A percentile compares a stretch with the other conserved stretches of the same genome.
Evolutionary conservation across 2,329 filamentous ascomycete genomes (phyloP).

Genomic region (Purpureocillium lavendulum): DNA sequence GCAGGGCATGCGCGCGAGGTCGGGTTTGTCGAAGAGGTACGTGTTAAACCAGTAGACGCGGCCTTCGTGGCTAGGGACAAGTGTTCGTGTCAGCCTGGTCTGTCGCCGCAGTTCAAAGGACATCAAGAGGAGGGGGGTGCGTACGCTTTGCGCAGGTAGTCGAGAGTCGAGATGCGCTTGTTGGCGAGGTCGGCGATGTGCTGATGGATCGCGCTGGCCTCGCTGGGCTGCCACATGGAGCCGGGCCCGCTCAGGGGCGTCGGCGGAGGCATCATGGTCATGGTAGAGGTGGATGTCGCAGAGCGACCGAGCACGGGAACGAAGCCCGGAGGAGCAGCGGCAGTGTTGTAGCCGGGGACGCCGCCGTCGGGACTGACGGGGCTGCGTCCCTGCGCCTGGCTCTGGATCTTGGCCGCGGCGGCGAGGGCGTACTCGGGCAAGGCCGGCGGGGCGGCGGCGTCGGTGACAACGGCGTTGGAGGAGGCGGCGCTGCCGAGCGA

Average conservation of each 20-base stretch:
- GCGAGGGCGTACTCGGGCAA: constrained; percentile 45
- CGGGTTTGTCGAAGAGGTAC: constrained; percentile 76
- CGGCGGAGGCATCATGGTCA: constrained; percentile 11
- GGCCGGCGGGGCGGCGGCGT: constrained; percentile 40
- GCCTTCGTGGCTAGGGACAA: constrained; percentile 68
- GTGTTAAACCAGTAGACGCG: constrained; percentile 98
- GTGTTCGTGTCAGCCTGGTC: no score
- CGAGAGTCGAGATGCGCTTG: constrained; percentile 89
- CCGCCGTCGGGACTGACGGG: constrained; percentile 9
- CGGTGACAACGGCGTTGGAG: constrained; percentile 29
- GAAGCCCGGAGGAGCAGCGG: neutral
- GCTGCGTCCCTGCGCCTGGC: constrained; percentile 12
- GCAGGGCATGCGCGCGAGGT: constrained; percentile 75
- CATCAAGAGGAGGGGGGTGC: constrained; percentile 28
- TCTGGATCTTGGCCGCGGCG: constrained; percentile 36
- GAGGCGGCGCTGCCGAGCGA: constrained; percentile 26
- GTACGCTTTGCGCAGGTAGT: constrained; percentile 87
- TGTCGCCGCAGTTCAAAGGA: no score
- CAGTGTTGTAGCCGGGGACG: constrained; percentile 5
- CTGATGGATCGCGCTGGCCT: constrained; percentile 42
- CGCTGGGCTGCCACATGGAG: constrained; percentile 30
- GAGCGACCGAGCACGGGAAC: constrained; percentile 6
- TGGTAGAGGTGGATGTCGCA: constrained; percentile 3
- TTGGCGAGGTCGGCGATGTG: constrained; percentile 77
- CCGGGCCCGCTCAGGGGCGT: constrained; percentile 8